phyloP scores from a whole-genome alignment of 2,329 filamentous ascomycete species.

The Sphaerulina populicola region DNA sequence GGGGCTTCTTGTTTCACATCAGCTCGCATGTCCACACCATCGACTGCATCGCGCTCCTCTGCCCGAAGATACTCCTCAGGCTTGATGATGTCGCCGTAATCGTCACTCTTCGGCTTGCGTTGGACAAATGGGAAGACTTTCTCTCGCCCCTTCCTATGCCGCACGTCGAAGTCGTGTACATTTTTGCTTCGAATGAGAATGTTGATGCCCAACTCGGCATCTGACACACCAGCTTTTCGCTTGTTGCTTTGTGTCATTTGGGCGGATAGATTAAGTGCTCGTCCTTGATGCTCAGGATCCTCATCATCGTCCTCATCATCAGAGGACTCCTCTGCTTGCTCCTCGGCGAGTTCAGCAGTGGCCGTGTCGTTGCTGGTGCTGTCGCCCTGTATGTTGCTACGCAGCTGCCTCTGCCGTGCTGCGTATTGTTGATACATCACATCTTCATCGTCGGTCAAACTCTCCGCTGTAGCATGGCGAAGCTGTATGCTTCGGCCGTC shows the following conservation, averaged over 20 bases:
- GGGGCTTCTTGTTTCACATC: constrained; percentile 44
- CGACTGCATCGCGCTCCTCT: constrained; percentile 75
- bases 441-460: constrained; percentile 71
- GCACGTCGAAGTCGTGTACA: constrained; percentile 87
- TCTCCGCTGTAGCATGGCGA: constrained; percentile 42
- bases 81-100: constrained; percentile 88
- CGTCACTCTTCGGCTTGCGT: constrained; percentile 69
- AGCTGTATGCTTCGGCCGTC: constrained; percentile 45
- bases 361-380: constrained; percentile 62
- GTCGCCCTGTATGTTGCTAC: constrained; percentile 68
- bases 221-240: constrained; percentile 76
- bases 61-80: constrained; percentile 89
- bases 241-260: constrained; percentile 69
- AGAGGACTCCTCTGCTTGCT: constrained; percentile 76
- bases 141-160: constrained; percentile 84
- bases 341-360: constrained; percentile 55
- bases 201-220: constrained; percentile 87
- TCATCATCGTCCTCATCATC: constrained; percentile 84
- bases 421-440: constrained; percentile 84
- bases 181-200: constrained; percentile 73
- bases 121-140: constrained; percentile 84
- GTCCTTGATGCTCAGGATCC: constrained; percentile 82
- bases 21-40: constrained; percentile 53
- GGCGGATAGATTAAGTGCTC: constrained; percentile 79
- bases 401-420: constrained; percentile 76